Base-by-base conservation (phyloP, 169 alveolate genomes). In the Perkinsus marinus region DNA sequence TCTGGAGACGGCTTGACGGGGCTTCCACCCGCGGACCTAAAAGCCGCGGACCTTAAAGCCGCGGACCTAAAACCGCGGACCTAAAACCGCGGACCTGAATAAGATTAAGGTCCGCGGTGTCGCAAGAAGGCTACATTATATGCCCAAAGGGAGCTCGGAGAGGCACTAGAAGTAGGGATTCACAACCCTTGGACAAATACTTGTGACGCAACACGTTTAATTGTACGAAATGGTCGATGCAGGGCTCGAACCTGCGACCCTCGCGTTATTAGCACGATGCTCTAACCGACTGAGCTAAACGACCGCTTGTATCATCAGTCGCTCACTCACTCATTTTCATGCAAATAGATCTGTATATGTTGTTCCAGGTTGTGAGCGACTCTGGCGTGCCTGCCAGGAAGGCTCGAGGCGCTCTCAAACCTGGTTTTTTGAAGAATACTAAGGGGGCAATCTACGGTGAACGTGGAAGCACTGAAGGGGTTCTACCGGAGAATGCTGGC, bases 401-500 rank as follows among this genome's bases (percentile, higher is more conserved):
- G 7, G 22, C 3, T 16, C 79, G 79, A 16, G 34, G 34, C 34
- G 34, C 22, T 16, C 34, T 57, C 37, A 57, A 57, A 16, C 26
- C 26, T 13, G 79, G 79, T 26, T 57, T 57, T 30, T 30, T 57
- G 39, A 90, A 39, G 19, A 43, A 39, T 19, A 39, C 68, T 0
- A 39, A 90, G 10, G 91, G 68, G 6, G 34, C 69, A 41, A 68
- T 90, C 39, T 90, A 90, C 69, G 91, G 69, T 39, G 91, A 39
- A n/a, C 10, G 26, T 36, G 91, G 91, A 7, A 90, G 91, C 91
- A 36, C 43, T 69, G 91, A 90, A n/a, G 91, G 91, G 2, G 69
- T 90, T 7, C 10, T 90, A 57, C 91, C 91, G 39, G 91, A 90
- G 39, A 90, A 90, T 39, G 91, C 91, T n/a, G 91, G 91, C 38